These are phyloP conservation scores for Thermothelomyces thermophilus DNA, from an alignment of 2,329 filamentous ascomycete species.

Conservation along the genomic window DNA sequence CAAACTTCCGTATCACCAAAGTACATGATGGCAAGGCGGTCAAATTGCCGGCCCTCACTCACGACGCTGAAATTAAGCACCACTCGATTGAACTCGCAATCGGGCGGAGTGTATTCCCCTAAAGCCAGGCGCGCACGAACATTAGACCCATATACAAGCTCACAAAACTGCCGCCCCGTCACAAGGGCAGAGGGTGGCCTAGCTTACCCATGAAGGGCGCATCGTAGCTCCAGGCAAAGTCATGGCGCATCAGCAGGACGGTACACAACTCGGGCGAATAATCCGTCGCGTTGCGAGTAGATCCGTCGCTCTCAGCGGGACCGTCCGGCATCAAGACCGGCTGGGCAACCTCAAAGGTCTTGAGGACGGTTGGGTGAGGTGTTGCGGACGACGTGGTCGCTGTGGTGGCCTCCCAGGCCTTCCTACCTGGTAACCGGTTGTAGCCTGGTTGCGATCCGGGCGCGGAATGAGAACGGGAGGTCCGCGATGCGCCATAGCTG, in stretches of 20 bases:
- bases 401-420: neutral
- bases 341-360: conserved; percentile 64
- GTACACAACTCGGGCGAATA: conserved; percentile 36
- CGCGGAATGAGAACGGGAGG: neutral
- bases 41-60: conserved; percentile 66
- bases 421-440: neutral
- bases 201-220: conserved; percentile 59
- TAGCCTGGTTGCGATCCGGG: neutral
- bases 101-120: conserved; percentile 61
- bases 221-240: conserved; percentile 68
- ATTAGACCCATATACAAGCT: neutral
- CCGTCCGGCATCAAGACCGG: conserved; percentile 52
- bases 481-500: neutral
- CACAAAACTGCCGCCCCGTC: neutral
- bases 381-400: conserved; percentile 22
- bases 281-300: conserved; percentile 25
- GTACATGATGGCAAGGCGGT: conserved; percentile 69
- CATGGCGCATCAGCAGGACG: conserved; percentile 60
- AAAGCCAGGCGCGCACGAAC: neutral
- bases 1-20: conserved; percentile 75
- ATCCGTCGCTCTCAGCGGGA: conserved; percentile 33
- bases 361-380: conserved; percentile 35
- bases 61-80: conserved; percentile 70
- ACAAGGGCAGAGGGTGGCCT: no score
- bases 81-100: conserved; percentile 66